A percentile compares a stretch with the other conserved stretches of the same genome.
phyloP scores from a whole-genome alignment of 768 basidiomycete species.

The Leccinum boreale region DNA sequence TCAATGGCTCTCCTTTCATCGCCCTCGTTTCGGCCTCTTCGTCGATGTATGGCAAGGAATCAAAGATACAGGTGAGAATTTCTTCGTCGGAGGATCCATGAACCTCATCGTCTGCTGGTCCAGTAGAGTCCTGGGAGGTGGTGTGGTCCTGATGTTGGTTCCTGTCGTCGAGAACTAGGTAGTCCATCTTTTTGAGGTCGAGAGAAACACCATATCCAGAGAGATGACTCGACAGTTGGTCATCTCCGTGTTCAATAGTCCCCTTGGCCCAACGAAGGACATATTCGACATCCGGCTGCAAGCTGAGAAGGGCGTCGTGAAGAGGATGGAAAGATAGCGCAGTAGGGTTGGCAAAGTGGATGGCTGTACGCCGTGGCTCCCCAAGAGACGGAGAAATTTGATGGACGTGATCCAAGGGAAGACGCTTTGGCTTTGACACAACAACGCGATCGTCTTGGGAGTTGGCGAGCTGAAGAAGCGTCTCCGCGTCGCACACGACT shows the following conservation, averaged over 20 bases:
- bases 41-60: constrained; percentile 29
- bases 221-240: constrained; percentile 43
- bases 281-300: constrained; percentile 58
- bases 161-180: constrained; percentile 90
- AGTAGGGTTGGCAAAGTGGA: constrained; percentile 71
- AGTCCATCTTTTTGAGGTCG: constrained; percentile 96
- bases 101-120: constrained; percentile 4
- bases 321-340: constrained; percentile 69
- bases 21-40: constrained; percentile 31
- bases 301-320: constrained; percentile 59
- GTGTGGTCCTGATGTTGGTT: constrained; percentile 19
- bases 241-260: constrained; percentile 35
- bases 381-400: constrained; percentile 46
- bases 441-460: constrained; percentile 40
- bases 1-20: constrained; percentile 42
- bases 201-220: constrained; percentile 91
- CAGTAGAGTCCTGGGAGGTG: not conserved
- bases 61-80: constrained; percentile 27
- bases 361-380: constrained; percentile 57
- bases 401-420: constrained; percentile 78
- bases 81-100: constrained; percentile 16
- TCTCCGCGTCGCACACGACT: constrained; percentile 64
- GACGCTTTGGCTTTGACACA: constrained; percentile 33
- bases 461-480: constrained; percentile 50
- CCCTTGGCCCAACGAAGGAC: constrained; percentile 52